A percentile compares a stretch with the other conserved stretches of the same genome.
Evolutionary conservation across 768 basidiomycete species (phyloP).

Genomic region (Tricholoma saponaceum): DNA sequence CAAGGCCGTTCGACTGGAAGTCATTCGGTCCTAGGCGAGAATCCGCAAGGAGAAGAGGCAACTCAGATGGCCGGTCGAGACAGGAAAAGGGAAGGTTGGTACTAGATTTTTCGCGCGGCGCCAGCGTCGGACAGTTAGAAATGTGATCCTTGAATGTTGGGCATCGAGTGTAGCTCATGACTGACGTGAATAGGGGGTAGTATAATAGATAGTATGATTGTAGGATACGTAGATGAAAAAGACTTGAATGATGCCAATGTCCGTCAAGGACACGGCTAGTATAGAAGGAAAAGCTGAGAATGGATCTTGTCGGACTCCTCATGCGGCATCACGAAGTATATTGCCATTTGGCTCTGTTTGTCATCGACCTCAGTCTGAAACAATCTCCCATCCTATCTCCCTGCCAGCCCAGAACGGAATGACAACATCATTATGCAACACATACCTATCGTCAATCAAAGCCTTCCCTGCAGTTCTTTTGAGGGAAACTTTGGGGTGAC

Average conservation of each 20-base stretch:
- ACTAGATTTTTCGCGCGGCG: conserved; percentile 22
- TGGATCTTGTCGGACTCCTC: no score
- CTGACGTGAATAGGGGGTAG: conserved; percentile 1
- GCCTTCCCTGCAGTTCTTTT: conserved; percentile 32
- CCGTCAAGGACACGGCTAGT: conserved; percentile 13
- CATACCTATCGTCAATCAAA: conserved; percentile 46
- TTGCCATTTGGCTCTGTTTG: background rate
- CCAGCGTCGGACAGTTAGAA: conserved; percentile 22
- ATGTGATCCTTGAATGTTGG: conserved; percentile 9
- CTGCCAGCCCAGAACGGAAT: conserved; percentile 90
- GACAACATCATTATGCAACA: conserved; percentile 45
- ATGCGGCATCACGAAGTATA: no score
- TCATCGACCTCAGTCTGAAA: background rate
- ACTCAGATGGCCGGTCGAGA: conserved; percentile 14
- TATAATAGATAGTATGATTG: background rate
- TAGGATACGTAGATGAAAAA: background rate
- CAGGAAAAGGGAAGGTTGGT: conserved; percentile 20
- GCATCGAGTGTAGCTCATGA: conserved; percentile 10
- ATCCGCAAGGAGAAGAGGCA: conserved; percentile 3
- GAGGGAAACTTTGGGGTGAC: conserved; percentile 38
- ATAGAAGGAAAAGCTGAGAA: background rate
- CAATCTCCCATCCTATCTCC: conserved; percentile 69
- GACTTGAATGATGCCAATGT: background rate
- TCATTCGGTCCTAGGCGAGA: conserved; percentile 20
- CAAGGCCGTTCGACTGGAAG: conserved; percentile 32